Base-by-base conservation (phyloP, 2,329 filamentous ascomycete genomes). In the Elsinoe ampelina region DNA sequence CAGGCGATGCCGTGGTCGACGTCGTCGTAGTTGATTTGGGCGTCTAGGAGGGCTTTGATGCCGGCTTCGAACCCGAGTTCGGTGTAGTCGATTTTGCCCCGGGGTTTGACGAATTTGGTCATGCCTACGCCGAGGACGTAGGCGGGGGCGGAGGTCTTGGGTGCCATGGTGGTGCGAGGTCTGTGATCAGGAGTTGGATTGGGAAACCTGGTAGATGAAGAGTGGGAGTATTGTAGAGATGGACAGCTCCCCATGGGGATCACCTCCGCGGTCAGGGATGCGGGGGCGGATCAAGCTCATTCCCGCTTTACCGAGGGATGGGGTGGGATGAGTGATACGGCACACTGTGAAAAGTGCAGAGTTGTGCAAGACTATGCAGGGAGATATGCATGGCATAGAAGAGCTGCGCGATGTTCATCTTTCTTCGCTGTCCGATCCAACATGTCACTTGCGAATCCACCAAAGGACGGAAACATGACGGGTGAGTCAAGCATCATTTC, bases 91-190 rank as follows among this genome's bases (percentile, higher is more conserved):
- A 95, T 87, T 71, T 92, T 92, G 70, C 89, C 89, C 57, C 91
- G 83, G 41, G 91, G 91, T 78, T 96, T 96, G 81, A 96, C 92
- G 81, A 97, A 97, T 75, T 95, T 95, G 75, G 92, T 97, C 89
- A 97, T 93, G 76, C 92, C 92, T 64, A 97, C 93, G 77, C 92
- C 92, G 60, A 97, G 83, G 69, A 97, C 88, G 78, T 97, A 97
- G 78, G 79, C 79, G 64, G 79, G 79, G 61, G 76, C 73, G 57
- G 69, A 68, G 67, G 71, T 63, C 63, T 79, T 78, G 63, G 58
- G 60, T 45, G 54, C 60, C 60, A 62, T 62, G 26, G 15, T 57
- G 17, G 34, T 39, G 48, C 2, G 34, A 22, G 17, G 19, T 19
- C 1, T 12, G 26, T 34, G n/a, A 8, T 50, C 35, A 11, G 15